These are phyloP conservation scores for Pseudocercospora eumusae DNA, from an alignment of 2,329 filamentous ascomycete genomes.

Conservation along the genomic window DNA sequence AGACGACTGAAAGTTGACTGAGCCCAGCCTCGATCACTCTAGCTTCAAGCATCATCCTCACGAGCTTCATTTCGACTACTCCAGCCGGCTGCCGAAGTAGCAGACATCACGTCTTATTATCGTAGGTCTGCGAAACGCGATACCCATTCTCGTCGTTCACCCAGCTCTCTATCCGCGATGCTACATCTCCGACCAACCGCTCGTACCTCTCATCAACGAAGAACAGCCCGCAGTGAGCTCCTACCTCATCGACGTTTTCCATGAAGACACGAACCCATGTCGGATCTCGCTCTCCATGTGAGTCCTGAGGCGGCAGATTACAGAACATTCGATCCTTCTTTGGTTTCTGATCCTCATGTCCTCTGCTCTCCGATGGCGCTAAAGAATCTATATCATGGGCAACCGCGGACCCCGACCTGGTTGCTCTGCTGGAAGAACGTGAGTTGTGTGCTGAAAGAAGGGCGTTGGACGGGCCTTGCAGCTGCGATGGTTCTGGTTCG, in stretches of 20 bases:
- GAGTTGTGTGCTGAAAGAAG: conserved; percentile 1
- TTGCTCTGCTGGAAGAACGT: conserved; percentile 15
- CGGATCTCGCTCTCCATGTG: conserved; percentile 61
- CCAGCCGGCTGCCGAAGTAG: too few species aligned
- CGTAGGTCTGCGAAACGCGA: background rate
- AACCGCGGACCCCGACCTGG: conserved; percentile 9
- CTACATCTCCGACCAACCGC: conserved; percentile 41
- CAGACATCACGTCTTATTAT: background rate
- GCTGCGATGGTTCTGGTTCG: conserved; percentile 7
- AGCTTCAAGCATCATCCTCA: background rate
- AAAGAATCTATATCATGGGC: conserved; percentile 14
- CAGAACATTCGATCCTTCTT: conserved; percentile 75
- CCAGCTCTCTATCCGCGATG: conserved; percentile 41
- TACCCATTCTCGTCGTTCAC: conserved; percentile 30
- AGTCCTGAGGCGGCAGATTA: conserved; percentile 63
- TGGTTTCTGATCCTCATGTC: conserved; percentile 32
- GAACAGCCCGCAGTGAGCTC: conserved; percentile 82
- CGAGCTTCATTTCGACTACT: background rate
- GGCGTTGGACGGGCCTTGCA: background rate
- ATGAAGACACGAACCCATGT: conserved; percentile 80
- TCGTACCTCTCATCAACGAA: conserved; percentile 59
- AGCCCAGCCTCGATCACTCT: background rate
- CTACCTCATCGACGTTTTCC: conserved; percentile 80
- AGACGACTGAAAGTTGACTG: conserved; percentile 6
- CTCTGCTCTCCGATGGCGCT: conserved; percentile 23